phyloP scores from a whole-genome alignment of 2,329 filamentous ascomycete genomes.

The Colletotrichum orchidophilum region DNA sequence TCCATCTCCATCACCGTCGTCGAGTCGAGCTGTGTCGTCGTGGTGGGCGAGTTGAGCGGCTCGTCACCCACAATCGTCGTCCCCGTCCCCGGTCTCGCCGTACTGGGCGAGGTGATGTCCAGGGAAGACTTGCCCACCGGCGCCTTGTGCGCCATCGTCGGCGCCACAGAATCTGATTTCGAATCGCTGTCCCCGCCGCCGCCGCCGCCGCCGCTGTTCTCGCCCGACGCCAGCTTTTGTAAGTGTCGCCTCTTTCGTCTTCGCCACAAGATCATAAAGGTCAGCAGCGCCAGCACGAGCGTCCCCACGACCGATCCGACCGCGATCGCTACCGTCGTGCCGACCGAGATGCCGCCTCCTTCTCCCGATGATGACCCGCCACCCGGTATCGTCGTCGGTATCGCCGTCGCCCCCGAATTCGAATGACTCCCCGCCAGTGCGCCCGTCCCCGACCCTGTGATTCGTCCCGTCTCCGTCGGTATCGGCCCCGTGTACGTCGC shows the following conservation, averaged over 20 bases:
- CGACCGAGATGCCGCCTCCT: slow-evolving; percentile 9
- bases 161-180: not conserved
- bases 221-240: not conserved
- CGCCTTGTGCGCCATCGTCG: slow-evolving; percentile 14
- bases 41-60: slow-evolving; percentile 11
- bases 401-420: not conserved
- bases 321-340: slow-evolving; percentile 20
- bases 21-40: slow-evolving; percentile 25
- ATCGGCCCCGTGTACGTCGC: slow-evolving; percentile 20
- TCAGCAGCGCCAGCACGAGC: slow-evolving; percentile 11
- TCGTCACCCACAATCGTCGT: slow-evolving; percentile 8
- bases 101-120: slow-evolving; percentile 13
- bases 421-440: not conserved
- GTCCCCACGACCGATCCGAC: slow-evolving; percentile 22
- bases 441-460: not conserved
- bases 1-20: slow-evolving; percentile 27
- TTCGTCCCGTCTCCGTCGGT: not conserved
- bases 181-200: not conserved
- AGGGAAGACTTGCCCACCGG: slow-evolving; percentile 5
- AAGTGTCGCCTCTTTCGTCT: not conserved
- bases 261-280: slow-evolving; percentile 15
- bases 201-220: not conserved
- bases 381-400: not conserved
- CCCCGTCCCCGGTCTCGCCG: slow-evolving; percentile 11
- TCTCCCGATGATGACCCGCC: not conserved